Percentiles rank a stretch among this genome's conserved stretches.
phyloP scores from a whole-genome alignment of 768 basidiomycete species.

The Macrolepiota dolichaula region DNA sequence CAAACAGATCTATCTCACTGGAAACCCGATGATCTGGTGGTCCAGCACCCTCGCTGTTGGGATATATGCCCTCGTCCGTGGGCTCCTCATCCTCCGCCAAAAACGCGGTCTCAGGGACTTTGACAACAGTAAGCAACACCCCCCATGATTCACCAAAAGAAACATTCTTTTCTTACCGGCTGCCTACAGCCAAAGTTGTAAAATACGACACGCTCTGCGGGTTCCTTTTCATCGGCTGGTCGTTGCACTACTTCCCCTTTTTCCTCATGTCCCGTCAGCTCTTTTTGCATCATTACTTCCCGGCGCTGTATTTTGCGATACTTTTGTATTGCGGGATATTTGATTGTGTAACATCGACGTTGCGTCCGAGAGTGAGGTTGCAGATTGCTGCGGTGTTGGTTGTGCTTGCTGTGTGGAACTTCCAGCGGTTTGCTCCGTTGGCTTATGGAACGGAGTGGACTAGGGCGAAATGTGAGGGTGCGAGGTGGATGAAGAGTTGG shows the following conservation, averaged over 20 bases:
- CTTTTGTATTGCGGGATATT: constrained; percentile 75
- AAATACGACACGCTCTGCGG: constrained; percentile 91
- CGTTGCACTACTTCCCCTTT: constrained; percentile 93
- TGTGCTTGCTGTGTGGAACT: constrained; percentile 75
- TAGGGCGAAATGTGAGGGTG: constrained; percentile 64
- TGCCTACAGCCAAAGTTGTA: constrained; percentile 68
- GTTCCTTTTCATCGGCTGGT: constrained; percentile 92
- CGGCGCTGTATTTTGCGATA: constrained; percentile 92
- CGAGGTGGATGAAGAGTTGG: constrained; percentile 92
- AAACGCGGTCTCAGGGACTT: constrained; percentile 93
- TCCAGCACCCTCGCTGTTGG: constrained; percentile 69
- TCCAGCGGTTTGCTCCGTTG: constrained; percentile 74
- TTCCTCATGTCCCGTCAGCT: constrained; percentile 96
- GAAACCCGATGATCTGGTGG: constrained; percentile 96
- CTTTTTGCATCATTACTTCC: constrained; percentile 98
- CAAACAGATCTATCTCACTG: constrained; percentile 91
- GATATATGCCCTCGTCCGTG: constrained; percentile 66
- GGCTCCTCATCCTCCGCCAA: constrained; percentile 79
- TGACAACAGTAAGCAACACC: constrained; percentile 69
- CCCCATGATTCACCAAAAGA: background rate
- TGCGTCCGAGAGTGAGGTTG: constrained; percentile 73
- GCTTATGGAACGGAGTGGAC: constrained; percentile 90
- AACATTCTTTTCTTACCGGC: background rate
- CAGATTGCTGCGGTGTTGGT: constrained; percentile 78
- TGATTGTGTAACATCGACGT: constrained; percentile 77